phyloP scores from a whole-genome alignment of 306 rosid genomes.

The Fragaria iinumae region DNA sequence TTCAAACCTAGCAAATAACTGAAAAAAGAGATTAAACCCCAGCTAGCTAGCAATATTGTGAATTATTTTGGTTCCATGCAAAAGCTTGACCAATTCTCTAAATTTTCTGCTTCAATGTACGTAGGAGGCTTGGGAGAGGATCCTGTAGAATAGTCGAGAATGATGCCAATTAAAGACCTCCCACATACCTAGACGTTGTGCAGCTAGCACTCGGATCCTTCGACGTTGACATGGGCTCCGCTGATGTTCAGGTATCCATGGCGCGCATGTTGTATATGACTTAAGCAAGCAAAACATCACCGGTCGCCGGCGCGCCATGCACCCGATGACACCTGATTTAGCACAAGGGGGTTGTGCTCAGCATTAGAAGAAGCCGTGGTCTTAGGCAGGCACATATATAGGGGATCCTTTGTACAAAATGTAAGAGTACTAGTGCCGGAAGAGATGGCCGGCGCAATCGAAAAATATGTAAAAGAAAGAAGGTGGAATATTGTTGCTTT shows the following conservation, averaged over 20 bases:
- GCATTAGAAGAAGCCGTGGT: slow-evolving; percentile 27
- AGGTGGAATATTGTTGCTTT: neutral
- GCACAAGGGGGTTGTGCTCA: slow-evolving; percentile 15
- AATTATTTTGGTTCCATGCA: too few relatives aligned
- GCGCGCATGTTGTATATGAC: neutral
- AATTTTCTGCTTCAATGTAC: too few relatives aligned
- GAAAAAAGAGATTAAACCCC: too few relatives aligned
- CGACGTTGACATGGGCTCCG: slow-evolving; percentile 23
- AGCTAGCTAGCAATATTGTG: too few relatives aligned
- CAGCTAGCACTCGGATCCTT: slow-evolving; percentile 12
- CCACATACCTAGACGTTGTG: slow-evolving; percentile 7
- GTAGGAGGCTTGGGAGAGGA: too few relatives aligned
- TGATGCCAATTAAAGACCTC: slow-evolving; percentile 5
- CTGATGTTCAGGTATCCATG: slow-evolving; percentile 20
- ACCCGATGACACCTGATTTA: slow-evolving; percentile 29
- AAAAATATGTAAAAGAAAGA: neutral
- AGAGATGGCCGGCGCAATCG: neutral
- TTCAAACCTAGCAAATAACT: too few relatives aligned
- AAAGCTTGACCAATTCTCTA: too few relatives aligned
- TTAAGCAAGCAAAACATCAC: slow-evolving; percentile 16
- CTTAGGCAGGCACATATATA: neutral
- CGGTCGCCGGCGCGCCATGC: slow-evolving; percentile 32
- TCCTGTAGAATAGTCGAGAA: neutral
- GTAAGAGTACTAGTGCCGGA: too few relatives aligned
- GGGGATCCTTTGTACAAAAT: neutral